Conservation (phyloP, 1,284 basidiomycete genomes). For the Melampsora medusae region DNA sequence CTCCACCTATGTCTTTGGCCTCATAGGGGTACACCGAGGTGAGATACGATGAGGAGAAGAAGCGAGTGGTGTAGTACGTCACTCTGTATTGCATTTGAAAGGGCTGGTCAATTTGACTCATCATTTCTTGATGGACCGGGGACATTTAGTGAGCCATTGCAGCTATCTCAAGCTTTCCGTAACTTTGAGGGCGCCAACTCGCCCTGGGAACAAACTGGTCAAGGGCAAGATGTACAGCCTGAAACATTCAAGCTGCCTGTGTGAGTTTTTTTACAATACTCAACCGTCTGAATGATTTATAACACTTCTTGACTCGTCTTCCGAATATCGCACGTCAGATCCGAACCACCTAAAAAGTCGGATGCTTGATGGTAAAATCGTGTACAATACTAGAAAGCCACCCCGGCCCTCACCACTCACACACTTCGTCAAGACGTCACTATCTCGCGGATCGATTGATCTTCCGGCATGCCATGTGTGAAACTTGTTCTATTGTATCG, state of each 20-base stretch:
- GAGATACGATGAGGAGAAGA: constrained; percentile 96
- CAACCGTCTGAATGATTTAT: neutral
- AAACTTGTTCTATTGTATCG: no score
- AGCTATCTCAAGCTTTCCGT: constrained; percentile 96
- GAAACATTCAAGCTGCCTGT: constrained; percentile 37
- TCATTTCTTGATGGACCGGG: neutral
- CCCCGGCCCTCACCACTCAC: no score
- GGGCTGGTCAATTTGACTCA: neutral
- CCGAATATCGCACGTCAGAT: neutral
- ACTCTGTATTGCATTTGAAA: no score
- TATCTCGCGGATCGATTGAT: no score
- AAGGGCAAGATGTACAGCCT: constrained; percentile 59
- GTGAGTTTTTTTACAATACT: neutral
- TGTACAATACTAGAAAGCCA: no score
- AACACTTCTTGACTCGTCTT: neutral
- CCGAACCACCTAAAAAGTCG: constrained; percentile 5
- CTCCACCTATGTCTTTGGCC: neutral
- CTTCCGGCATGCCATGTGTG: no score
- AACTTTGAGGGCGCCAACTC: constrained; percentile 81
- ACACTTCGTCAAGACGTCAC: no score
- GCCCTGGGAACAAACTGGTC: constrained; percentile 95
- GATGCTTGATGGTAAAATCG: neutral
- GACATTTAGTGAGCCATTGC: constrained; percentile 71
- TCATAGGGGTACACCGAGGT: constrained; percentile 83
- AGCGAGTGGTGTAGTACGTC: constrained; percentile 81